Base-by-base conservation (phyloP, 305 asterid species). In the Euphrasia arctica region DNA sequence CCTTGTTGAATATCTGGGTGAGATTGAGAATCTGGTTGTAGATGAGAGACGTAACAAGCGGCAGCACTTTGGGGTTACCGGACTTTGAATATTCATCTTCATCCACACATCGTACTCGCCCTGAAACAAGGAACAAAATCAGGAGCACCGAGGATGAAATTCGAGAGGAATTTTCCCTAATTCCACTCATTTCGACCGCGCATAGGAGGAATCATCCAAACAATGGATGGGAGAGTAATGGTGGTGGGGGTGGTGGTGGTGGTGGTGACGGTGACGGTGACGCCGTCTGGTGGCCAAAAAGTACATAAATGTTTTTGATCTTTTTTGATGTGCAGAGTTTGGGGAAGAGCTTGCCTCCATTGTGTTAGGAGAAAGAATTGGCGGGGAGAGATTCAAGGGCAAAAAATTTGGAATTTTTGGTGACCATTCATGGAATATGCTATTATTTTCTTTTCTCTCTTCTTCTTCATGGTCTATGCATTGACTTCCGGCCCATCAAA, bases 371-470 rank as follows among this genome's bases (percentile, higher is more conserved):
- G 65, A 72, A 78, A 80, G 89, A 81, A 72, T 78, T 79, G 97
- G 95, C 77, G 75, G 81, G 79, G 97, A 86, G 92, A 81, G 81
- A 84, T 82, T 72, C 68, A 74, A 70, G 96, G 83, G 77, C 82
- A 75, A 66, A n/a, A 69, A 75, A 65, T 52, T 71, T 69, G 82
- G 60, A 55, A 39, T 7, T 39, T 7, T 39, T 7, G 43, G 43
- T 39, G 43, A 39, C 43, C 43, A 39, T 7, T 39, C 43, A 7
- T 5, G 43, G 43, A 39, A 39, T 6, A 7, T 6, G 1, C 9
- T 6, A 7, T 39, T 1, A 1, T 39, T 39, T 39, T 39, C 10
- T 7, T 6, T 39, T 39, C 9, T 39, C 43, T 39, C 43, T 39
- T 39, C 43, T 36, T 2, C 10, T 9, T 39, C 43, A 2, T 6